A percentile compares a stretch with the other conserved stretches of the same genome.
Conservation (phyloP, 1,139 yeast genomes). For the Saccharomyces hybrid region DNA sequence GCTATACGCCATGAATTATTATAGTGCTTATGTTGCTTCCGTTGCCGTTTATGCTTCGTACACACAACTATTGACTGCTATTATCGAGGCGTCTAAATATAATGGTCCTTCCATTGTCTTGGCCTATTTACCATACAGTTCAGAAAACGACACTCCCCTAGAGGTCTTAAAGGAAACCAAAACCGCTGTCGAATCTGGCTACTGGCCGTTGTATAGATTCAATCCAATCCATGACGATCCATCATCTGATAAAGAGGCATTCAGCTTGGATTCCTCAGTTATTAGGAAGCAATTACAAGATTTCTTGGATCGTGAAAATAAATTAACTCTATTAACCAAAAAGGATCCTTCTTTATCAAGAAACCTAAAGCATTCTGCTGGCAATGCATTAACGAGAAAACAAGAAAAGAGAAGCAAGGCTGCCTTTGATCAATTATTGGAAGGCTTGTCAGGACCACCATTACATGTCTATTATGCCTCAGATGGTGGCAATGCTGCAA, state of each 20-base stretch:
- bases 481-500: conserved; percentile 91
- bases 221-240: conserved; percentile 40
- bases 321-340: conserved; percentile 63
- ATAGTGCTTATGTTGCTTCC: conserved; percentile 86
- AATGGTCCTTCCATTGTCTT: conserved; percentile 87
- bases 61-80: conserved; percentile 84
- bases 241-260: conserved; percentile 40
- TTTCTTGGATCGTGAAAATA: conserved; percentile 86
- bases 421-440: conserved; percentile 69
- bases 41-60: conserved; percentile 91
- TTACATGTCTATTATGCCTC: conserved; percentile 85
- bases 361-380: conserved; percentile 56
- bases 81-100: conserved; percentile 80
- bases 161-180: conserved; percentile 80
- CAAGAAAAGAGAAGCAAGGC: conserved; percentile 68
- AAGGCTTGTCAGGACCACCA: conserved; percentile 90
- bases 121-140: conserved; percentile 76
- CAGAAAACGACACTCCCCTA: conserved; percentile 63
- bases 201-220: conserved; percentile 91
- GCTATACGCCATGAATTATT: conserved; percentile 89
- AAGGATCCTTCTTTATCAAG: conserved; percentile 73
- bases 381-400: conserved; percentile 51
- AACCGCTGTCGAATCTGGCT: conserved; percentile 83
- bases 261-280: conserved; percentile 78
- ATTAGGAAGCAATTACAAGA: conserved; percentile 68